A percentile compares a stretch with the other conserved stretches of the same genome.
These are phyloP conservation scores for Berkeleyomyces basicola DNA, from an alignment of 2,329 filamentous ascomycete species.

Conservation along the genomic window DNA sequence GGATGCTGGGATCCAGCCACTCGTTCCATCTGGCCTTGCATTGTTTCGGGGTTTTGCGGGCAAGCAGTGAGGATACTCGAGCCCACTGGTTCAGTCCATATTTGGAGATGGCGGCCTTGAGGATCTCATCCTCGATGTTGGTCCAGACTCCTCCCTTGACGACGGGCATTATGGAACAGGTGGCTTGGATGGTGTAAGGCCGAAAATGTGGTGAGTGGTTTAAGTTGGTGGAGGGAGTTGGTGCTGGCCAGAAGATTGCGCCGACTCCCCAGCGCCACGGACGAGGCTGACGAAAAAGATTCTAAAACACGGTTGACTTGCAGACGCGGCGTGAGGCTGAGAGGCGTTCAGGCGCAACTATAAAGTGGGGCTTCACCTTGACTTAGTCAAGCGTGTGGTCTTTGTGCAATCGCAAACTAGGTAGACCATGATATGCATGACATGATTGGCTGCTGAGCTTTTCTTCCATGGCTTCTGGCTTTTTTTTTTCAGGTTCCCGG, in stretches of 20 bases:
- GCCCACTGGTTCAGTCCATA: slow-evolving; percentile 97
- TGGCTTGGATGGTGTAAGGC: neutral
- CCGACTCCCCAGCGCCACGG: neutral
- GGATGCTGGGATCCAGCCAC: slow-evolving; percentile 95
- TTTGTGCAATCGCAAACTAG: neutral
- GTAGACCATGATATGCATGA: too few relatives aligned
- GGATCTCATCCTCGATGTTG: slow-evolving; percentile 81
- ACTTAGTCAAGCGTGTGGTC: neutral
- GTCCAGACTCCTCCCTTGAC: slow-evolving; percentile 63
- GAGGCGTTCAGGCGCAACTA: neutral
- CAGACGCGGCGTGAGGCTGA: slow-evolving; percentile 5
- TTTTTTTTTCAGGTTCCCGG: too few relatives aligned
- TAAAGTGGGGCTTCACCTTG: slow-evolving; percentile 3
- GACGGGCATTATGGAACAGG: slow-evolving; percentile 38
- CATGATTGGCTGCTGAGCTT: neutral
- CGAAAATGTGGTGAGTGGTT: neutral
- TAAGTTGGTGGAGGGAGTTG: neutral
- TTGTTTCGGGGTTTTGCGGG: slow-evolving; percentile 95
- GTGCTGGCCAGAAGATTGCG: too few relatives aligned
- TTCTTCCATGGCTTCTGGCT: neutral
- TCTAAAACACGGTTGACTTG: neutral
- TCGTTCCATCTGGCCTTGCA: slow-evolving; percentile 98
- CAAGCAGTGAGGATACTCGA: slow-evolving; percentile 88
- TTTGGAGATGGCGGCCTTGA: slow-evolving; percentile 88
- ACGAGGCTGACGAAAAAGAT: slow-evolving; percentile 7